Percentiles rank a stretch among this genome's conserved stretches.
These are phyloP conservation scores for Candida coquimbonensis DNA, from an alignment of 805 yeast genomes.

Conservation along the genomic window DNA sequence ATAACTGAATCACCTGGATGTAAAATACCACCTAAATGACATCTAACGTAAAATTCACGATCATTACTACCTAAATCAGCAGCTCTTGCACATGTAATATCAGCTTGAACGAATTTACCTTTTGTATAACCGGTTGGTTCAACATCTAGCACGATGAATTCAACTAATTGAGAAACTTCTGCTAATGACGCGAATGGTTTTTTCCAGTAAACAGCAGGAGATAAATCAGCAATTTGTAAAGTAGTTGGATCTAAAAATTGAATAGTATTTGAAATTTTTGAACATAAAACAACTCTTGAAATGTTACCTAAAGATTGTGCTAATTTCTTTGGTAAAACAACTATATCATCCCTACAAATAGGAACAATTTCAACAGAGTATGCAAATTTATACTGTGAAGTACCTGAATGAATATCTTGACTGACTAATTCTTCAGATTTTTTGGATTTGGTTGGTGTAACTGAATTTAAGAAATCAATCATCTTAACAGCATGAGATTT, in stretches of 20 bases:
- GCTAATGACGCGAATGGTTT: slow-evolving; percentile 70
- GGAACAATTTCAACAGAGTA: slow-evolving; percentile 93
- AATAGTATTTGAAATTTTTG: slow-evolving; percentile 71
- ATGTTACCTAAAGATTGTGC: slow-evolving; percentile 82
- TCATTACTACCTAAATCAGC: slow-evolving; percentile 85
- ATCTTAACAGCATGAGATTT: slow-evolving; percentile 89
- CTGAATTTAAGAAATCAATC: slow-evolving; percentile 82
- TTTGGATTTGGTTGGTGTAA: slow-evolving; percentile 76
- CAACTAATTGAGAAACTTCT: slow-evolving; percentile 69
- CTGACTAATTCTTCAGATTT: slow-evolving; percentile 89
- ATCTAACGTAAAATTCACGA: slow-evolving; percentile 71
- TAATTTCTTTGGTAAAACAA: slow-evolving; percentile 80
- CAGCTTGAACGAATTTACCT: slow-evolving; percentile 81
- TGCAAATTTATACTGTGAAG: slow-evolving; percentile 82
- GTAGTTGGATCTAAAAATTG: slow-evolving; percentile 86
- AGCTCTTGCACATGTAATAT: slow-evolving; percentile 84
- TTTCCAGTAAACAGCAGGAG: slow-evolving; percentile 74
- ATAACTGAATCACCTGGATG: slow-evolving; percentile 95
- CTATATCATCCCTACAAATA: slow-evolving; percentile 93
- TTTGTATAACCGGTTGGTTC: slow-evolving; percentile 80
- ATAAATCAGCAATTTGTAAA: slow-evolving; percentile 68
- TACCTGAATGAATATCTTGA: slow-evolving; percentile 86
- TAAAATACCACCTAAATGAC: slow-evolving; percentile 89
- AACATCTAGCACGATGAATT: slow-evolving; percentile 86
- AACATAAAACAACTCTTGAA: slow-evolving; percentile 75